Evolutionary conservation across 371 early-diverging fungal species (phyloP).

Genomic region (Apophysomyces sp.): DNA sequence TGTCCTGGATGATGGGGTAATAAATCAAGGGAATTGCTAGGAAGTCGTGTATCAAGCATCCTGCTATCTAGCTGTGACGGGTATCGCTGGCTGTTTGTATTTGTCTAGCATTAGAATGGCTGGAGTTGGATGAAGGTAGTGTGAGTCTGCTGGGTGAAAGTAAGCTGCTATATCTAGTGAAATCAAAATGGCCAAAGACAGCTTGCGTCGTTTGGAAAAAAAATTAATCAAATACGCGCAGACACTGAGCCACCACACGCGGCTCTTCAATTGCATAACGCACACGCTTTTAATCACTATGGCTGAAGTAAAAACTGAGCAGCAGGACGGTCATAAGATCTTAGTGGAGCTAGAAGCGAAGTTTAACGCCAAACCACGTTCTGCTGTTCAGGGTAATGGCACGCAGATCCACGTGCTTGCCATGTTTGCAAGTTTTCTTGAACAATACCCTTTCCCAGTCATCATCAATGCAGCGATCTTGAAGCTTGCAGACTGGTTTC

Average conservation of each 20-base stretch:
- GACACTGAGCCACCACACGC: neutral
- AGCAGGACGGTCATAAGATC: slow-evolving; percentile 38
- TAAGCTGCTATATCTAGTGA: too few species aligned
- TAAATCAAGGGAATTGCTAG: too few species aligned
- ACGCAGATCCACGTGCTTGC: slow-evolving; percentile 54
- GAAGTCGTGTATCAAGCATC: too few species aligned
- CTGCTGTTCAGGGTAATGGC: slow-evolving; percentile 33
- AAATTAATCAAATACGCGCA: too few species aligned
- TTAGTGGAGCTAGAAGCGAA: slow-evolving; percentile 34
- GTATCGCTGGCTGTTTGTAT: too few species aligned
- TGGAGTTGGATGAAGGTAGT: too few species aligned
- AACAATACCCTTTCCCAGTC: slow-evolving; percentile 54
- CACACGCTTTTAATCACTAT: neutral
- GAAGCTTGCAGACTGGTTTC: slow-evolving; percentile 61
- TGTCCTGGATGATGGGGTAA: too few species aligned
- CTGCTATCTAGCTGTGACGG: too few species aligned
- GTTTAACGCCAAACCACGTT: slow-evolving; percentile 42
- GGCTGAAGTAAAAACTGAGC: slow-evolving; percentile 11
- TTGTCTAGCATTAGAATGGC: too few species aligned
- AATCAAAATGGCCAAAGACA: too few species aligned
- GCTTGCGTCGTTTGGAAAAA: too few species aligned
- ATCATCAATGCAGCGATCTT: slow-evolving; percentile 57
- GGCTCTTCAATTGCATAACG: neutral
- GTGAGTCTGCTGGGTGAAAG: too few species aligned
- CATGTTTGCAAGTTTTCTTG: slow-evolving; percentile 49